Conservation (phyloP, 75 land plant genomes). For the Pinus albicaulis region DNA sequence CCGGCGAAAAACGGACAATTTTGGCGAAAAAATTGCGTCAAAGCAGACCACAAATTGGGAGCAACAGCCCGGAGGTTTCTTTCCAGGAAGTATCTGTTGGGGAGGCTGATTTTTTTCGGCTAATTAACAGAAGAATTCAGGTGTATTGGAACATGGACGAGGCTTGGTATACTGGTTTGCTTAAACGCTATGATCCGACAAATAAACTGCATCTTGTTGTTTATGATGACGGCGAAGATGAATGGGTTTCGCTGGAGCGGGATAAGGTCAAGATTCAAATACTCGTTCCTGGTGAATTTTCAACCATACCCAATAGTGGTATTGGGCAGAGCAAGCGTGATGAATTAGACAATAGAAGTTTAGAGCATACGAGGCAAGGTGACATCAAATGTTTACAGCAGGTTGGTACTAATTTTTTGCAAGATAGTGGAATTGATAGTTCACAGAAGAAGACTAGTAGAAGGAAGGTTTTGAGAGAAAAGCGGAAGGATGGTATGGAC, state of each 20-base stretch:
- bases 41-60: neutral
- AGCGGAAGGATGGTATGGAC: neutral
- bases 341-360: neutral
- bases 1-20: neutral
- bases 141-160: slow-evolving; percentile 40
- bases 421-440: neutral
- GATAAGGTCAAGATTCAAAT: slow-evolving; percentile 20
- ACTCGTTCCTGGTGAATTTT: neutral
- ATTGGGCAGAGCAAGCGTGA: neutral
- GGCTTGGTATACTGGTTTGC: slow-evolving; percentile 31
- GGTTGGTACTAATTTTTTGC: neutral
- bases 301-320: neutral
- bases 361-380: neutral
- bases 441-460: neutral
- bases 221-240: slow-evolving; percentile 42
- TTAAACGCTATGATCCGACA: slow-evolving; percentile 25
- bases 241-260: slow-evolving; percentile 31
- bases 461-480: neutral
- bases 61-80: neutral
- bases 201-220: slow-evolving; percentile 26
- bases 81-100: neutral
- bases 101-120: neutral
- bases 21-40: neutral
- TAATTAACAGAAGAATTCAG: slow-evolving; percentile 28
- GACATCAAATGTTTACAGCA: neutral